Evolutionary conservation across 1,284 basidiomycete species (phyloP).

Genomic region (Rhodotorula sp.): DNA sequence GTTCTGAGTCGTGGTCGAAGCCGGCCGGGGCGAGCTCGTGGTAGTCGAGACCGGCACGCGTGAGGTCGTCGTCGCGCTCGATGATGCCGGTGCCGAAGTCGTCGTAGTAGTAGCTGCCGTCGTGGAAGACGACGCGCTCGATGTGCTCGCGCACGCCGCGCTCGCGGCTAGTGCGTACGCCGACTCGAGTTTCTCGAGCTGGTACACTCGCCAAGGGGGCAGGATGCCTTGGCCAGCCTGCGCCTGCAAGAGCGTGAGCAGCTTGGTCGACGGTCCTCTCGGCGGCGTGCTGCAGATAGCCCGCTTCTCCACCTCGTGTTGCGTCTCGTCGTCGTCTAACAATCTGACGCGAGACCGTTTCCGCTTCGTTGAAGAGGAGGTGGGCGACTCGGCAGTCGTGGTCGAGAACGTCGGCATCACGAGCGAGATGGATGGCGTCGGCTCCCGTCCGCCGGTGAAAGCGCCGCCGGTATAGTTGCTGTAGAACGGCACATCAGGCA

Average conservation of each 20-base stretch:
- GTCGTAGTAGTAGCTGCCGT: not conserved
- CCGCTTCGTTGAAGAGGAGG: not conserved
- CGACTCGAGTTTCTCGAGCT: too few relatives aligned
- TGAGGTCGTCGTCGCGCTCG: not conserved
- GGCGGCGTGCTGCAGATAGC: too few relatives aligned
- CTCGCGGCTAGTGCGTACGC: too few relatives aligned
- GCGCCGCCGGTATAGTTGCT: not conserved
- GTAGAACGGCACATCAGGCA: constrained; percentile 3
- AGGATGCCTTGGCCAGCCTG: not conserved
- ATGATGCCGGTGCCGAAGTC: not conserved
- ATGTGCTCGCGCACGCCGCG: too few relatives aligned
- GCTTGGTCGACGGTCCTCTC: not conserved
- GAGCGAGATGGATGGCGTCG: not conserved
- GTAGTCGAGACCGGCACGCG: not conserved
- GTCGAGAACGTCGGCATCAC: not conserved
- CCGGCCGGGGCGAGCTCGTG: not conserved
- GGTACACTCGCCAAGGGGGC: too few relatives aligned
- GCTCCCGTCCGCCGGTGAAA: not conserved
- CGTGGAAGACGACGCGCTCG: not conserved
- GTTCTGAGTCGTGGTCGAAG: not conserved
- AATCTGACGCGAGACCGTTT: not conserved
- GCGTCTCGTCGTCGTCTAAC: not conserved
- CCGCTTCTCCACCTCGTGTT: not conserved
- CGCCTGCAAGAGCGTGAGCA: too few relatives aligned
- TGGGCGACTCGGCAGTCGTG: not conserved